Conservation (phyloP, 2,329 filamentous ascomycete genomes). For the Curvularia sp. region DNA sequence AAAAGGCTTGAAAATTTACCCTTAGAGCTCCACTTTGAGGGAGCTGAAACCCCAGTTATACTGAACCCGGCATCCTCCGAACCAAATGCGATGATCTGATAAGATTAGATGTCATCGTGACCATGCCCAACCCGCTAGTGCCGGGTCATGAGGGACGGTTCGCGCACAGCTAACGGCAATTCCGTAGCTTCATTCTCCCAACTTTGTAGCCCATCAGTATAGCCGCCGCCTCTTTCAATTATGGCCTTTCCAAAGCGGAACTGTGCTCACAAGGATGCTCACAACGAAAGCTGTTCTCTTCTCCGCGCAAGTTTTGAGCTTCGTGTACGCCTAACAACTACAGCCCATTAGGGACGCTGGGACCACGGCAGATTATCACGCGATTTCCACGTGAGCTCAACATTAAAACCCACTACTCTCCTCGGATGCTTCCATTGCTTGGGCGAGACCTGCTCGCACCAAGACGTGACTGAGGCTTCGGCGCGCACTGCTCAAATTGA, state of each 20-base stretch:
- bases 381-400: constrained; percentile 6
- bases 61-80: constrained; percentile 2
- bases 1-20: constrained; percentile 1
- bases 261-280: background rate
- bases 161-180: constrained; percentile 1
- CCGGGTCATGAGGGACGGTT: constrained; percentile 6
- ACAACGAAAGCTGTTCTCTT: background rate
- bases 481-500: constrained; percentile 23
- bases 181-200: background rate
- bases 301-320: background rate
- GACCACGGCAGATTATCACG: constrained; percentile 7
- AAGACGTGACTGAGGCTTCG: constrained; percentile 15
- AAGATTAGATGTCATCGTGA: constrained; percentile 24
- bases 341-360: background rate
- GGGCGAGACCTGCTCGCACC: constrained; percentile 7
- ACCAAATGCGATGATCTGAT: constrained; percentile 21
- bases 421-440: constrained; percentile 8
- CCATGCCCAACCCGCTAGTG: constrained; percentile 6
- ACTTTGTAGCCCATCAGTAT: background rate
- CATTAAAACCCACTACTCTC: background rate
- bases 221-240: background rate
- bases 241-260: background rate
- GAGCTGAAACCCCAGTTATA: background rate
- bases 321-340: background rate
- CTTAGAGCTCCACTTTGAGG: constrained; percentile 3